Evolutionary conservation across 352 stramenopile species (phyloP), one percentile per base, ranked within the genome.

Genomic region (Phytophthora sojae): DNA sequence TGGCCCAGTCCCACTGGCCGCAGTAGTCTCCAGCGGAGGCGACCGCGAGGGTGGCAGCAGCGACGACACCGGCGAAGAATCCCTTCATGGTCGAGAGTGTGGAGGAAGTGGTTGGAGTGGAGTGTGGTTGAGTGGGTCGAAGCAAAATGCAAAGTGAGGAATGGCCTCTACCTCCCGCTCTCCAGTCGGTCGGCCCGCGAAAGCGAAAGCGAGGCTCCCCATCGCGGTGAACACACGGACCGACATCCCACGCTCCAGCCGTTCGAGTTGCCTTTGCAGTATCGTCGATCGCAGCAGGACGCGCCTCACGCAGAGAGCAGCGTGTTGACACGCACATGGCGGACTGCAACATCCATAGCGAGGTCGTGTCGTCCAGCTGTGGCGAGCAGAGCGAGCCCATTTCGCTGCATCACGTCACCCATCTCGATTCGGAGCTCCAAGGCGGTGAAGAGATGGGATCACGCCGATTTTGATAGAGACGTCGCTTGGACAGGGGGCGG

Each of bases 1-100:
- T 76, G 23, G 56, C 50, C 23, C 55, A 69, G 52, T 72, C 77
- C 77, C 77, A 85, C 58, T 85, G 77, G 26, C 71, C 77, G 45
- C 67, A 75, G 56, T 67, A 75, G 17, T 71, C 61, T 19, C 55
- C 57, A 1, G 67, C 61, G 26, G 61, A 75, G 17, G 62, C 55
- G 35, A 71, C 17, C 7, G 67, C 50, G 17, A 71, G n/a, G 15
- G 61, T 54, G 35, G 61, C 49, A 59, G 67, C 61, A 58, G 61
- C 49, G 49, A 71, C 35, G 55, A 62, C 29, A 58, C 49, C 67
- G 55, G 49, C 19, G 67, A 75, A 66, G n/a, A 75, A 44, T 23
- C 55, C 55, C 55, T 71, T 75, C 61, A 75, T 75, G 2, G 49
- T 67, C 17, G 49, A 25, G 39, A 21, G 19, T 7, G 21, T 59